Base-by-base conservation (phyloP, 371 early-diverging fungal species). In the Mucor plumbeus region DNA sequence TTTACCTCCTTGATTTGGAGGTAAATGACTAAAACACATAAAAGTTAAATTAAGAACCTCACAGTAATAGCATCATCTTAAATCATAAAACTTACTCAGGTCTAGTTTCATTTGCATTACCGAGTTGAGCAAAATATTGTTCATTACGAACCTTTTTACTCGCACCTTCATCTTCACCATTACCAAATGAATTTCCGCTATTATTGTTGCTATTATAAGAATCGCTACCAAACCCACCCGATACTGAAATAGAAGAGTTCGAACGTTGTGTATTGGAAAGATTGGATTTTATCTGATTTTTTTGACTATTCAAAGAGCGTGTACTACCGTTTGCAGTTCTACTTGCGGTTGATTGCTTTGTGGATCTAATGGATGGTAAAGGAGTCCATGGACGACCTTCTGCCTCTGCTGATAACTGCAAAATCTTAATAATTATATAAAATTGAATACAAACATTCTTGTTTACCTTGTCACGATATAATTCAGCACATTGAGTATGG, bases 1-100 rank as follows among this genome's bases (percentile, higher is more conserved):
- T 75, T 91, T 91, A 36, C 98, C 98, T 50, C 98, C 98, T 77
- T 97, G 96, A 67, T 85, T 95, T 6, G 98, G 98, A 33, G 96
- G 95, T 48, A 97, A 71, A 70, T 89, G 61, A 21, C 87, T 78
- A 59, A 21, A 41, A 31, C 17, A 40, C 10, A 35, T 47, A 26
- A 26, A 26, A 26, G 26, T 1, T 26, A 26, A 26, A 26, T 26
- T 26, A 26, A 26, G 26, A 26, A 26, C 26, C 26, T 26, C 26
- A 26, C 26, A 26, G 26, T 1, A 26, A 3, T 13, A 43, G 38
- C 35, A n/a, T 31, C 36, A 33, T 38, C 63, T 21, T 14, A 17
- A 34, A 14, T 36, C 7, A 40, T 6, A 15, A 14, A 10, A 61
- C 67, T 68, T 65, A 74, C 74, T 70, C 71, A 53, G 70, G 58